Evolutionary conservation across 306 rosid genomes (phyloP), one percentile per base, ranked within the genome.

Genomic region (Prunus padus): DNA sequence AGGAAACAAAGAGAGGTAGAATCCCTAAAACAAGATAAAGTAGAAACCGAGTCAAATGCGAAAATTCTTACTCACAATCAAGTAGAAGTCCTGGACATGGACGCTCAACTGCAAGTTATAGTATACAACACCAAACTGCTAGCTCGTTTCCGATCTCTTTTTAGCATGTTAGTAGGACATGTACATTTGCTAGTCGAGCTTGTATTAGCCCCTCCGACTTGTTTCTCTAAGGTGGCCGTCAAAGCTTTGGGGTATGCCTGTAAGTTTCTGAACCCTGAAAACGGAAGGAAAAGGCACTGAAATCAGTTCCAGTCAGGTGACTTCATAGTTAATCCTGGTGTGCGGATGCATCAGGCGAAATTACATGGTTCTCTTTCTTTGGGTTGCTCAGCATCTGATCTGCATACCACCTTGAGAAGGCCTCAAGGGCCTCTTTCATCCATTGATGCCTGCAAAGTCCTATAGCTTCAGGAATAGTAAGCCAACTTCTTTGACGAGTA

Each of bases 401-500:
- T 57, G 63, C 71, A 45, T 62, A 71, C 87, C 84, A 84, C 33
- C 71, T 77, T 37, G 71, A 72, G 81, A 84, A 84, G 12, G 82
- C 79, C 71, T 54, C 77, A 9, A 84, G 82, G 46, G 83, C 80
- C 33, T 56, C 74, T 71, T 76, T 60, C 87, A 84, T 84, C 85
- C 87, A 84, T 42, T 59, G 30, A 75, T 84, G 78, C 54, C 75
- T 80, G 75, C 87, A 84, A 18, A 67, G 42, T 49, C 14, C 78
- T 18, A 44, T 55, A 45, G 87, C 85, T 57, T 80, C 73, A 13
- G 80, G 78, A 30, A 80, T 55, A 55, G 84, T 62, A 28, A 80
- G 75, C 87, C 87, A 84, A 67, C 79, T 77, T 74, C 87, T 80
- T 26, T 74, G 71, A 23, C 87, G 87, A 69, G 77, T 77, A 72